Conservation (phyloP, 2,329 filamentous ascomycete genomes). For the Colletotrichum tropicicola region DNA sequence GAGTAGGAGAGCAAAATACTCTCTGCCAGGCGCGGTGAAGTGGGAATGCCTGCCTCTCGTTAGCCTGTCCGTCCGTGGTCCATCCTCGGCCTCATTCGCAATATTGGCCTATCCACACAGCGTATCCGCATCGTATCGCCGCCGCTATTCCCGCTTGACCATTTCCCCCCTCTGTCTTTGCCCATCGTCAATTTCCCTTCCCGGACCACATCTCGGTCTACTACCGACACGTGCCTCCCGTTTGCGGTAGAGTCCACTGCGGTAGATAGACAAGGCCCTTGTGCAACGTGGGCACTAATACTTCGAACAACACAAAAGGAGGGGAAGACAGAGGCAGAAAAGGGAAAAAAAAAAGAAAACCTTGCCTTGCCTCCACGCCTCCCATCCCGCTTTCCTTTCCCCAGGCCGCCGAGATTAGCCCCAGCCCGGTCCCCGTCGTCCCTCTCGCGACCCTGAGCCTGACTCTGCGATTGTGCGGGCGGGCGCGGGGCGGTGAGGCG, state of each 20-base stretch:
- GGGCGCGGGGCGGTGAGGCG: constrained; percentile 29
- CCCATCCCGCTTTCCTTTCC: constrained; percentile 23
- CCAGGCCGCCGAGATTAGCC: constrained; percentile 28
- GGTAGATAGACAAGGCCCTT: not conserved
- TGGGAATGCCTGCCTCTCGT: constrained; percentile 12
- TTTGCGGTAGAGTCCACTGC: not conserved
- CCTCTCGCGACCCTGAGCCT: constrained; percentile 12
- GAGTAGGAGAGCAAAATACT: no score
- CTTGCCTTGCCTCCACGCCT: not conserved
- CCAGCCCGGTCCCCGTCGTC: constrained; percentile 11
- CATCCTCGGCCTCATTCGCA: constrained; percentile 28
- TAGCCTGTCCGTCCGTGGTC: constrained; percentile 23
- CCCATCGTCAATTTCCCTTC: constrained; percentile 12
- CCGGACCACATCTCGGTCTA: constrained; percentile 25
- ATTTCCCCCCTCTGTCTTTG: not conserved
- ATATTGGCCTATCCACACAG: constrained; percentile 28
- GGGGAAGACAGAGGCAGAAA: not conserved
- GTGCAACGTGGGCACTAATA: not conserved
- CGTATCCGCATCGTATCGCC: constrained; percentile 25
- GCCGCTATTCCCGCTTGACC: constrained; percentile 22
- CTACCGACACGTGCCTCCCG: constrained; percentile 26
- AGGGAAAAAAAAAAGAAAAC: not conserved
- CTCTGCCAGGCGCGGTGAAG: not conserved
- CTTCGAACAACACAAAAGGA: no score
- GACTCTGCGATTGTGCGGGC: constrained; percentile 13